These are phyloP conservation scores for Fusarium sp. DNA, from an alignment of 2,329 filamentous ascomycete genomes.

Conservation along the genomic window DNA sequence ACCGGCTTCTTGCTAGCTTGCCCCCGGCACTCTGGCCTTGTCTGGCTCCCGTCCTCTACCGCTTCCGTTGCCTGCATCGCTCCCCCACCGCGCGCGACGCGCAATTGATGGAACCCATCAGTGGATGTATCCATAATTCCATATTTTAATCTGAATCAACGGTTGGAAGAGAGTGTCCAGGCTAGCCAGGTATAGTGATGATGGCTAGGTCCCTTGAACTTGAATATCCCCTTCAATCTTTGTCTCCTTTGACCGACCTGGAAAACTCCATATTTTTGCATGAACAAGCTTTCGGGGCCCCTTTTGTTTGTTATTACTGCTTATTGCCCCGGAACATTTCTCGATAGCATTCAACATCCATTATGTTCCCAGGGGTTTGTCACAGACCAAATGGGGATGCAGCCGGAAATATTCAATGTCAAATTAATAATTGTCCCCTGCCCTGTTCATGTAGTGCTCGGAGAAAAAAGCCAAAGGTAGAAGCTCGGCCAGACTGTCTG, in stretches of 20 bases:
- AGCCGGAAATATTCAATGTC: conserved; percentile 10
- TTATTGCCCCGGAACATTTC: conserved; percentile 9
- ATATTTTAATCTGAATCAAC: conserved; percentile 13
- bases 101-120: conserved; percentile 15
- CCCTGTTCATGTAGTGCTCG: neutral
- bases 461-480: conserved; percentile 5
- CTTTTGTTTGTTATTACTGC: conserved; percentile 17
- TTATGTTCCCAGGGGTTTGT: neutral
- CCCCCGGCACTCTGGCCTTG: neutral
- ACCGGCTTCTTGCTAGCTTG: neutral
- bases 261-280: conserved; percentile 21
- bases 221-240: neutral
- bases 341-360: neutral
- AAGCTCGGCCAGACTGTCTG: conserved; percentile 1
- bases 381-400: conserved; percentile 3
- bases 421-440: conserved; percentile 3
- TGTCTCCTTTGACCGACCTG: conserved; percentile 8
- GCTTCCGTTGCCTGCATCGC: neutral
- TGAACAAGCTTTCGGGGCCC: conserved; percentile 22
- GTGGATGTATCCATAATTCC: neutral
- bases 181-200: neutral
- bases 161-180: neutral
- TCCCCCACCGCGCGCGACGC: conserved; percentile 1
- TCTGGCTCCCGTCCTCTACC: conserved; percentile 15
- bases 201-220: conserved; percentile 1